A percentile compares a stretch with the other conserved stretches of the same genome.
Conservation (phyloP, 345 rosid species). For the Eucalyptus sideroxylon region DNA sequence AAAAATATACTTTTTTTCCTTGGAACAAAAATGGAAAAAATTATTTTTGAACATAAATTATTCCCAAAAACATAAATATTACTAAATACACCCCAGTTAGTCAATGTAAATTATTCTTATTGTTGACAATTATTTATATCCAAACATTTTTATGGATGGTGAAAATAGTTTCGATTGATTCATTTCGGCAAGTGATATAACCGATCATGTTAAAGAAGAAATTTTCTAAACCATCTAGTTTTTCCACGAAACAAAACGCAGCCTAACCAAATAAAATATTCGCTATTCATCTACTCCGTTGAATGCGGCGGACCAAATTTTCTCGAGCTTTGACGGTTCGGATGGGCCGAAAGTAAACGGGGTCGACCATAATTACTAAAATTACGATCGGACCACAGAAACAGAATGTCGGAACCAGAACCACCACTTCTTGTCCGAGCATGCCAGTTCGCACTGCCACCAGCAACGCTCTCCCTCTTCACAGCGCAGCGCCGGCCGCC, state of each 20-base stretch:
- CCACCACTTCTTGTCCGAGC: not conserved
- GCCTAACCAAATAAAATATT: not conserved
- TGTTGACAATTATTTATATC: too few relatives aligned
- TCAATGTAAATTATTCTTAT: too few relatives aligned
- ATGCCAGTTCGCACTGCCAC: not conserved
- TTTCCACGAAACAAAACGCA: not conserved
- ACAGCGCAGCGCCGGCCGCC: not conserved
- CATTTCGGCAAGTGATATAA: too few relatives aligned
- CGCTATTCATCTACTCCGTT: not conserved
- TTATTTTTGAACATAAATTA: rapidly evolving
- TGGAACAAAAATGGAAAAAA: rapidly evolving
- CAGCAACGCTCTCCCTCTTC: not conserved
- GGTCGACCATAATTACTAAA: not conserved
- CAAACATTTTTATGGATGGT: too few relatives aligned
- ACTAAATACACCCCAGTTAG: rapidly evolving
- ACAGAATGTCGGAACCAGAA: not conserved
- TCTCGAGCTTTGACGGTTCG: not conserved
- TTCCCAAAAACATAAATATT: too few relatives aligned
- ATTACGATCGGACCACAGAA: not conserved
- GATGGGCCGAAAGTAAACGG: not conserved
- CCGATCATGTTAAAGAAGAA: too few relatives aligned
- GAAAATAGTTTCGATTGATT: rapidly evolving
- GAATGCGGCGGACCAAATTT: not conserved
- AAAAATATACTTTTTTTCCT: too few relatives aligned
- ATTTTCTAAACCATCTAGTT: too few relatives aligned